These are phyloP conservation scores for Ustilago sp. DNA, from an alignment of 1,284 basidiomycete genomes.

Conservation along the genomic window DNA sequence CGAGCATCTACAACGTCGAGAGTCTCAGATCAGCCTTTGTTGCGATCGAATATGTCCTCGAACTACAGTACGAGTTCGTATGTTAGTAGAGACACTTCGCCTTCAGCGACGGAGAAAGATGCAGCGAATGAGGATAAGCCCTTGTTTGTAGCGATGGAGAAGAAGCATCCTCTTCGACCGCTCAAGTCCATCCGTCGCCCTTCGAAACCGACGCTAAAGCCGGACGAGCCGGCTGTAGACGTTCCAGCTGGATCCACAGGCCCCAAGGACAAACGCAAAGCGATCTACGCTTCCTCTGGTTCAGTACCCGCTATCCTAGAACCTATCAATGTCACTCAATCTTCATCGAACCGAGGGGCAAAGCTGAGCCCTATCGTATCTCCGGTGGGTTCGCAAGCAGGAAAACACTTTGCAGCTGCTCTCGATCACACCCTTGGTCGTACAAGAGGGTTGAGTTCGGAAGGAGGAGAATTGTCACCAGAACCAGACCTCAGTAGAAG, in stretches of 20 bases:
- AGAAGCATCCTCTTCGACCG: conserved; percentile 28
- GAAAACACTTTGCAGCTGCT: conserved; percentile 18
- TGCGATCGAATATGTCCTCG: conserved; percentile 16
- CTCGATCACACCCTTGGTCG: conserved; percentile 16
- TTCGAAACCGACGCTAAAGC: conserved; percentile 10
- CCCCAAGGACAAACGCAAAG: conserved; percentile 41
- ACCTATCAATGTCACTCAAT: not conserved
- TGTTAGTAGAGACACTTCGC: not conserved
- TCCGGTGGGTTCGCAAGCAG: conserved; percentile 9
- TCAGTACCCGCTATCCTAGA: conserved; percentile 18
- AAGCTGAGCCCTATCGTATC: conserved; percentile 11
- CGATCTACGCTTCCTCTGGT: conserved; percentile 25
- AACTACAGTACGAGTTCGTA: not conserved
- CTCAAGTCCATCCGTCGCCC: conserved; percentile 37
- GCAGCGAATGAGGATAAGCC: conserved; percentile 18
- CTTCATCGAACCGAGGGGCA: not conserved
- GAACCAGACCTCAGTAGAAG: conserved; percentile 36
- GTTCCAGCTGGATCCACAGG: conserved; percentile 10
- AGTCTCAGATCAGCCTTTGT: conserved; percentile 5
- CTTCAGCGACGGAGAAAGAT: not conserved
- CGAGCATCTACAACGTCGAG: conserved; percentile 17
- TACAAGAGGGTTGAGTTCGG: conserved; percentile 4
- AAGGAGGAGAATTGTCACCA: conserved; percentile 6
- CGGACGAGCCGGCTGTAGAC: not conserved
- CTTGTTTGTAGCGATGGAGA: conserved; percentile 2